phyloP scores from a whole-genome alignment of 2,329 filamentous ascomycete genomes.

The Pseudocercospora pini-densiflorae region DNA sequence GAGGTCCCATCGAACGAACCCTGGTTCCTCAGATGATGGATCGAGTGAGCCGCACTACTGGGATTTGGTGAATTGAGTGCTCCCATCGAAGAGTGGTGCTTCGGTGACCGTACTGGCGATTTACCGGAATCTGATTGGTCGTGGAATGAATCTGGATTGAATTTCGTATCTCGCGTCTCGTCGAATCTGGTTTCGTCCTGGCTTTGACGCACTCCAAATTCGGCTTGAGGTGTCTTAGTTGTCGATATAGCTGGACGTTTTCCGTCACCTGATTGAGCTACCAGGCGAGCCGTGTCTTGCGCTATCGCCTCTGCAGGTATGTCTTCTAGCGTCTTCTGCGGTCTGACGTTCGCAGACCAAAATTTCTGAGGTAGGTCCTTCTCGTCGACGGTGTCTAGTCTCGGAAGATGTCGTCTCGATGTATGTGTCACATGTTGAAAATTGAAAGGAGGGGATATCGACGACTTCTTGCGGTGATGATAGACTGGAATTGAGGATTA shows the following conservation, averaged over 20 bases:
- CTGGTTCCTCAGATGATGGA: conserved; percentile 14
- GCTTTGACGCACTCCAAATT: conserved; percentile 6
- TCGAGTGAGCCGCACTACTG: conserved; percentile 19
- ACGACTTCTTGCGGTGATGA: conserved; percentile 46
- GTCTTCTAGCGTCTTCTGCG: conserved; percentile 42
- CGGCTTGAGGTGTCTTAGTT: conserved; percentile 7
- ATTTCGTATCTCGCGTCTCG: conserved; percentile 31
- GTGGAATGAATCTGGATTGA: conserved; percentile 24
- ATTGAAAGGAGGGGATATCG: conserved; percentile 66
- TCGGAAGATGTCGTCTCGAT: conserved; percentile 58
- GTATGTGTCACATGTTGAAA: conserved; percentile 69
- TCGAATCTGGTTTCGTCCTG: conserved; percentile 35
- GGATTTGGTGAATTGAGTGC: conserved; percentile 22
- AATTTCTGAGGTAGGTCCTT: conserved; percentile 59
- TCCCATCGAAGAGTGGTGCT: conserved; percentile 30
- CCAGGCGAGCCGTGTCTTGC: background rate
- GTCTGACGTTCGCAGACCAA: conserved; percentile 57
- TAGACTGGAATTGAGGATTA: conserved; percentile 27
- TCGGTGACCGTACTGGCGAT: conserved; percentile 18
- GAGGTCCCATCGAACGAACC: conserved; percentile 1
- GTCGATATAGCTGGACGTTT: conserved; percentile 19
- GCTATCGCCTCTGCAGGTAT: conserved; percentile 2
- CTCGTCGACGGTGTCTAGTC: conserved; percentile 56
- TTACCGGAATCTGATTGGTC: background rate
- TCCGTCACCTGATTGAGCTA: conserved; percentile 6